Base-by-base conservation (phyloP, 805 yeast species). In the Yamadazyma sp. region DNA sequence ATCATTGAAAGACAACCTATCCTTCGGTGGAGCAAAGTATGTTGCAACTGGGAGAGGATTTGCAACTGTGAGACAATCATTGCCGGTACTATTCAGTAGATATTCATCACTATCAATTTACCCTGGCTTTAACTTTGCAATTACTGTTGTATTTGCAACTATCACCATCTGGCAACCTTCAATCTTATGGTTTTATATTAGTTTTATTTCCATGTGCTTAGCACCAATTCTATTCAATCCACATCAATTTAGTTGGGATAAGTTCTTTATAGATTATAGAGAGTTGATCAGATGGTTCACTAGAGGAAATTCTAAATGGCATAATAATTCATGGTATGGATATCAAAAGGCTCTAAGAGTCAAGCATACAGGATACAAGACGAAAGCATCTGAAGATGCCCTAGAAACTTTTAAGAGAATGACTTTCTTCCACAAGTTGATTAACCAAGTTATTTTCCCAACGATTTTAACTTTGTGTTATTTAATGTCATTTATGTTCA, bases 241-340 rank as follows among this genome's bases (percentile, higher is more conserved):
- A 1, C 84, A 82, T 53, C 91, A 84, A 49, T 83, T 80, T 45
- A 71, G 78, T 4, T 77, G 80, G 62, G 62, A 62, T 7, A 89
- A 82, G 43, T 84, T 80, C 52, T 82, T 84, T 49, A 57, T 80
- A 35, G 91, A 84, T 56, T 83, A 83, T 15, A 79, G 96, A 62
- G 95, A 87, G 57, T 93, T 77, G 66, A 82, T 89, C 55, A 77
- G 86, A 69, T 84, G 94, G 94, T 69, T 84, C 54, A 78, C 87
- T n/a, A 80, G 93, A 73, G 94, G 94, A 75, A 84, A 84, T 68
- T 80, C 84, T 50, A 70, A 69, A 45, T 75, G 76, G 70, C 80
- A 77, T 47, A 58, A 62, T 33, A 76, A 80, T 50, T 86, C 96
- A 0, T 89, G 98, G 98, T 73, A 82, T 35, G 79, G 78, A 2